These are phyloP conservation scores for Ophiostoma perfectum DNA, from an alignment of 2,329 filamentous ascomycete species.

Conservation along the genomic window DNA sequence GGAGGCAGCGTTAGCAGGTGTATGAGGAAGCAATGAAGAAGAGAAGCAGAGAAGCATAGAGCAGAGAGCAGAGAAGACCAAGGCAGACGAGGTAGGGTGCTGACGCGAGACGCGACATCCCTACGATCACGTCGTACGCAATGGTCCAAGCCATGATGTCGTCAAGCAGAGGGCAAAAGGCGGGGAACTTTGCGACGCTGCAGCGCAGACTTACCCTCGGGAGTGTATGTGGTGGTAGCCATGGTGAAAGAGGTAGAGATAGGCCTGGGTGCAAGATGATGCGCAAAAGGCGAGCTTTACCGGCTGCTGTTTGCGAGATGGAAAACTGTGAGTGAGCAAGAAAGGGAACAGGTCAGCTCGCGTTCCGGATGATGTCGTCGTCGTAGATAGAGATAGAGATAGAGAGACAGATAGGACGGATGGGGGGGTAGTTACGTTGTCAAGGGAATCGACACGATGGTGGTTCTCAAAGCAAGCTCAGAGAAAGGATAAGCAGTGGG, in stretches of 20 bases:
- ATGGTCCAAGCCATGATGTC: neutral
- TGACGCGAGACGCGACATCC: too few relatives aligned
- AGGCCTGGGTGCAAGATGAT: neutral
- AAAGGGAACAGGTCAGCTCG: neutral
- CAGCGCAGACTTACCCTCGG: conserved; percentile 36
- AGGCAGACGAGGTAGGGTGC: too few relatives aligned
- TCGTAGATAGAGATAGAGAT: neutral
- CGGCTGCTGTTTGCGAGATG: neutral
- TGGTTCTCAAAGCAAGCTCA: neutral
- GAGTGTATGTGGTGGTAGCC: conserved; percentile 33
- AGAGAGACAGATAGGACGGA: neutral
- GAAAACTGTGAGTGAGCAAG: neutral
- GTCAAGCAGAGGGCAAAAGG: neutral
- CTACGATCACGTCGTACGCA: too few relatives aligned
- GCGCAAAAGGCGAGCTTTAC: neutral
- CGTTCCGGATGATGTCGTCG: neutral
- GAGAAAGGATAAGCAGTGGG: neutral
- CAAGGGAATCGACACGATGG: neutral
- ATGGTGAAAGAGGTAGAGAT: conserved; percentile 24
- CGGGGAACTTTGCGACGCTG: neutral
- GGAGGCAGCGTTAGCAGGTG: neutral
- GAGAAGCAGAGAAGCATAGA: neutral
- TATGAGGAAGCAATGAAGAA: neutral
- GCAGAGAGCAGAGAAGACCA: too few relatives aligned
- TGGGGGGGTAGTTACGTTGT: neutral